Evolutionary conservation across 768 basidiomycete species (phyloP).

Genomic region (Ramaria rubella): DNA sequence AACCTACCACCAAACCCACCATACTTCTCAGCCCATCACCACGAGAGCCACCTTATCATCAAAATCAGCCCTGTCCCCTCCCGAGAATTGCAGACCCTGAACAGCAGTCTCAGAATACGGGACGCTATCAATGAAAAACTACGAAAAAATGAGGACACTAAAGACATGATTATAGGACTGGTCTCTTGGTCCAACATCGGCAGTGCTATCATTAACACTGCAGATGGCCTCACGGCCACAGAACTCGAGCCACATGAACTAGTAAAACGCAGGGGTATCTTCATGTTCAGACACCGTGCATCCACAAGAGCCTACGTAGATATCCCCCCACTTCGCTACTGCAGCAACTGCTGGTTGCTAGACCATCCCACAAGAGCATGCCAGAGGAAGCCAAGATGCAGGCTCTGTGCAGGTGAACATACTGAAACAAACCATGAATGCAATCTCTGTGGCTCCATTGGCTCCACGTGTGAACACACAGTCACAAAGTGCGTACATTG

Average conservation of each 20-base stretch:
- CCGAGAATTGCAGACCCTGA: neutral
- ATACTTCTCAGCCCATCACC: neutral
- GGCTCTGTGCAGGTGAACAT: neutral
- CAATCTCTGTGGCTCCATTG: neutral
- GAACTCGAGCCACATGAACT: neutral
- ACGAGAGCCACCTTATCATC: neutral
- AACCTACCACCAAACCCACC: neutral
- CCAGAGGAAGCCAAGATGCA: neutral
- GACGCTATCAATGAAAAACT: no score
- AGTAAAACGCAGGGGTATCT: neutral
- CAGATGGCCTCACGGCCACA: neutral
- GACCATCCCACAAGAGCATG: neutral
- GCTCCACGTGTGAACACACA: neutral
- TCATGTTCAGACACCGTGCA: neutral
- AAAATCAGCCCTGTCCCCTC: neutral
- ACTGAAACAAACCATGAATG: neutral
- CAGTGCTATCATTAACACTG: no score
- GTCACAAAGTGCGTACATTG: no score
- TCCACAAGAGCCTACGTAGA: neutral
- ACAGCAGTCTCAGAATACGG: no score
- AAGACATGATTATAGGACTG: neutral
- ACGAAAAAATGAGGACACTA: neutral
- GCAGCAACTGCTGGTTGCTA: neutral
- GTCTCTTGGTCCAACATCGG: neutral
- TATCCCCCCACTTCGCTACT: neutral